Evolutionary conservation across 345 rosid species (phyloP), one percentile per base, ranked within the genome.

Genomic region (Stellera chamaejasme): DNA sequence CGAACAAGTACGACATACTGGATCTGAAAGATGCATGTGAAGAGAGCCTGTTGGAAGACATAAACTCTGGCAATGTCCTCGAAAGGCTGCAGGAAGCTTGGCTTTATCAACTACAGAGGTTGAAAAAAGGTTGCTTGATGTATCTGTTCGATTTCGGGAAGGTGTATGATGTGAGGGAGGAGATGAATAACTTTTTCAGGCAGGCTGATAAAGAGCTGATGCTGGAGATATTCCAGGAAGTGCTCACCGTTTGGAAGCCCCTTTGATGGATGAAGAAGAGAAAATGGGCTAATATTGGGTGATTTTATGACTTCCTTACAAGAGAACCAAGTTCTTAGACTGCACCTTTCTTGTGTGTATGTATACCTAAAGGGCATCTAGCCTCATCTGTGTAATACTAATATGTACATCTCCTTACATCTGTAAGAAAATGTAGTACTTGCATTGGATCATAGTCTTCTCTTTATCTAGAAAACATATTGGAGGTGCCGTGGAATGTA

Each of bases 171-270:
- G 80, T 85, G 14, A 75, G 85, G 57, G 96, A 92, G 0, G 90
- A 92, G 61, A 77, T 92, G 51, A 75, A 69, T 47, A 69, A 70
- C 72, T 88, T 92, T 65, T 83, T 92, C 76, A 75, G 80, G 64
- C 82, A 78, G 45, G 98, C 95, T 11, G 95, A 92, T 50, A 66
- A 90, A 43, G 95, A 85, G 25, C 68, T 92, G 73, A 80, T 81
- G 87, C 69, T 82, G 53, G 96, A 92, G 66, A 85, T 92, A 90
- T 92, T 92, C 56, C 93, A 88, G 59, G 96, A 88, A 69, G 87
- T 88, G 54, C 86, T 92, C 41, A 66, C 85, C 0, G 87, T 74
- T 13, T 83, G 96, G 96, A 88, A 81, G 72, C 95, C 85, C 0
- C 54, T 78, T 10, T 90, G 62, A 67, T 32, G 39, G 39, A 7